A percentile compares a stretch with the other conserved stretches of the same genome.
Conservation (phyloP, 2,329 filamentous ascomycete species). For the Trichoderma atroviride region DNA sequence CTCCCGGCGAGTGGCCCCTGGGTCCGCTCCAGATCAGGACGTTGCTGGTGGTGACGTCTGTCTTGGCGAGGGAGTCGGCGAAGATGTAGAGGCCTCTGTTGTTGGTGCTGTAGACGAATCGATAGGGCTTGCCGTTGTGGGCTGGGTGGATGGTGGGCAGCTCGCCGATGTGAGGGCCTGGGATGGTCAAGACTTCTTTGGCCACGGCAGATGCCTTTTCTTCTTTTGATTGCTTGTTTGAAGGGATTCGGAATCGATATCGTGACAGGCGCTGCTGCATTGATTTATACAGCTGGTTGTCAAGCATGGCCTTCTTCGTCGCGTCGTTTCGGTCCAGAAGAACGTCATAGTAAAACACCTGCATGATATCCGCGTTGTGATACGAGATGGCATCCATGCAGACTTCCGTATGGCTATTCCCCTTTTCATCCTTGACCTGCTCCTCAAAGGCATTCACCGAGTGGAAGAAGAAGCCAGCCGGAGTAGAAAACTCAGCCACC, state of each 20-base stretch:
- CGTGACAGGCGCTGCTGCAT: conserved; percentile 46
- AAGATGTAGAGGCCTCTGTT: conserved; percentile 62
- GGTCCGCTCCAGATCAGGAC: conserved; percentile 59
- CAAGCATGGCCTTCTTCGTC: conserved; percentile 47
- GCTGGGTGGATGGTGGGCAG: conserved; percentile 67
- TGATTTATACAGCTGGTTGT: conserved; percentile 44
- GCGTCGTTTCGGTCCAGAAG: conserved; percentile 57
- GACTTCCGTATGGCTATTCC: conserved; percentile 48
- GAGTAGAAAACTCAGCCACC: conserved; percentile 67
- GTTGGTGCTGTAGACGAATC: conserved; percentile 62
- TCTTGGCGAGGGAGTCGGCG: conserved; percentile 66
- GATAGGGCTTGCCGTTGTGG: conserved; percentile 55
- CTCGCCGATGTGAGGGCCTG: conserved; percentile 60
- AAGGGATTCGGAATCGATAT: conserved; percentile 47
- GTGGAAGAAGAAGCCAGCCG: conserved; percentile 78
- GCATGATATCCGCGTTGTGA: conserved; percentile 65
- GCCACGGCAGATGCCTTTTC: conserved; percentile 31
- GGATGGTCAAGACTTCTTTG: conserved; percentile 49
- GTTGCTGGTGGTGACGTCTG: conserved; percentile 58
- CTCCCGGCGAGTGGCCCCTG: conserved; percentile 66
- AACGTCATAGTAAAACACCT: conserved; percentile 70
- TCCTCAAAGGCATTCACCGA: conserved; percentile 77
- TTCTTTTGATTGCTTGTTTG: conserved; percentile 15
- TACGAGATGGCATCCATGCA: conserved; percentile 68
- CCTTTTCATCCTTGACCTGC: conserved; percentile 40